Evolutionary conservation across 140 eudicot species (phyloP).

Genomic region (Senecio squalidus): DNA sequence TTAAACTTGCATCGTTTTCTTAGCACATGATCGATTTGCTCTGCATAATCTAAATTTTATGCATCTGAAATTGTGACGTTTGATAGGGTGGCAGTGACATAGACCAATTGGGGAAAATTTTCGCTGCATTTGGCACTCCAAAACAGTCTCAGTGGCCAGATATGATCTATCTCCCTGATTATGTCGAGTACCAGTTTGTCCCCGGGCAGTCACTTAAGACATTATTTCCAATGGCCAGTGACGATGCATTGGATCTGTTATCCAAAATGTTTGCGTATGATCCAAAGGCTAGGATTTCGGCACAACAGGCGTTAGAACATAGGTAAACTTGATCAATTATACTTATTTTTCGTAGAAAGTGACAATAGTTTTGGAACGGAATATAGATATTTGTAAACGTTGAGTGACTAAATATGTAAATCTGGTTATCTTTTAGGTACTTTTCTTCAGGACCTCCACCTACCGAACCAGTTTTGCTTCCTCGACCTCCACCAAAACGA

Average conservation of each 20-base stretch:
- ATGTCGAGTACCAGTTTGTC: constrained; percentile 83
- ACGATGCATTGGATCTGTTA: constrained; percentile 84
- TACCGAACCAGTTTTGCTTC: constrained; percentile 81
- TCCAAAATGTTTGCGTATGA: constrained; percentile 91
- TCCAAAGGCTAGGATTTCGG: constrained; percentile 89
- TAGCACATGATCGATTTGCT: neutral
- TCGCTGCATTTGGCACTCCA: constrained; percentile 97
- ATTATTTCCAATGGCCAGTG: constrained; percentile 91
- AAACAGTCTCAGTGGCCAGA: constrained; percentile 93
- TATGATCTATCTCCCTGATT: constrained; percentile 86
- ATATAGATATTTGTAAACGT: too few species aligned
- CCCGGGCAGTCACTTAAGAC: constrained; percentile 79
- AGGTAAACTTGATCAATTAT: constrained; percentile 36
- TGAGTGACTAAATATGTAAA: too few species aligned
- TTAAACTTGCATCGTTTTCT: neutral
- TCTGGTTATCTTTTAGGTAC: constrained; percentile 38
- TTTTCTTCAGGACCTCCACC: constrained; percentile 85
- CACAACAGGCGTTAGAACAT: constrained; percentile 92
- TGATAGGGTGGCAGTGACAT: constrained; percentile 87
- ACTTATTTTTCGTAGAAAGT: neutral
- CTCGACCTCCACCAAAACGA: constrained; percentile 83
- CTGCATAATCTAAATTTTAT: neutral
- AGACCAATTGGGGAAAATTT: constrained; percentile 92
- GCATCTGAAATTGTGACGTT: constrained; percentile 5
- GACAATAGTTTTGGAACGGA: too few species aligned